phyloP scores from a whole-genome alignment of 2,329 filamentous ascomycete genomes.

The Mariannaea elegans region DNA sequence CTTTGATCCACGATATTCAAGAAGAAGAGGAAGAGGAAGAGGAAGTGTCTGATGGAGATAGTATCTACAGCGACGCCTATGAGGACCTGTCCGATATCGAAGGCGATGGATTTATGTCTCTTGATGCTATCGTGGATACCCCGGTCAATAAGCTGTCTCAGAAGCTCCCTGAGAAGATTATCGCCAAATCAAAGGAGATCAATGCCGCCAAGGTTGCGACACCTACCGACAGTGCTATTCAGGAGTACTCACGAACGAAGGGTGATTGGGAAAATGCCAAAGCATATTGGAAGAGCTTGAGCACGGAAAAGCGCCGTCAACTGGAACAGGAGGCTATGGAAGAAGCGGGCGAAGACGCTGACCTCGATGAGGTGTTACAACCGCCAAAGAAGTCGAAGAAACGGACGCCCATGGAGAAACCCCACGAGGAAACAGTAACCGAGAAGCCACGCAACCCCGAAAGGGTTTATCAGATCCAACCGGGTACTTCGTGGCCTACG shows the following conservation, averaged over 20 bases:
- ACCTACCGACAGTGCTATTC: neutral
- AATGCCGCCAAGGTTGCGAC: slow-evolving; percentile 7
- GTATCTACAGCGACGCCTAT: slow-evolving; percentile 79
- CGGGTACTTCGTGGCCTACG: slow-evolving; percentile 42
- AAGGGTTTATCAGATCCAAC: slow-evolving; percentile 52
- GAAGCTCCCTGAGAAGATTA: slow-evolving; percentile 37
- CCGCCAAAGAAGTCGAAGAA: slow-evolving; percentile 50
- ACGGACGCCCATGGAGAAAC: slow-evolving; percentile 24
- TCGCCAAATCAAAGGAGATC: slow-evolving; percentile 31
- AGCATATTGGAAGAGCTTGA: slow-evolving; percentile 74
- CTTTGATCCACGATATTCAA: slow-evolving; percentile 46
- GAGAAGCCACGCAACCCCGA: slow-evolving; percentile 28
- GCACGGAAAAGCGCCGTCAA: slow-evolving; percentile 68
- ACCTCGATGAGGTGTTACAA: slow-evolving; percentile 39
- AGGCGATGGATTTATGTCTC: slow-evolving; percentile 73
- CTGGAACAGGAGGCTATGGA: slow-evolving; percentile 67
- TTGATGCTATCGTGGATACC: slow-evolving; percentile 75
- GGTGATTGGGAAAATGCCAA: slow-evolving; percentile 75
- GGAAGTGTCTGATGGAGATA: slow-evolving; percentile 60
- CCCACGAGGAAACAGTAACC: slow-evolving; percentile 14
- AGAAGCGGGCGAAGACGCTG: slow-evolving; percentile 59
- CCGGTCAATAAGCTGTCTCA: slow-evolving; percentile 49
- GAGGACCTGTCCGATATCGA: slow-evolving; percentile 75
- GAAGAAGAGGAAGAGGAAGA: slow-evolving; percentile 56
- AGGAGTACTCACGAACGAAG: slow-evolving; percentile 19